Evolutionary conservation across 306 rosid genomes (phyloP).

Genomic region (Glycine tomentella): DNA sequence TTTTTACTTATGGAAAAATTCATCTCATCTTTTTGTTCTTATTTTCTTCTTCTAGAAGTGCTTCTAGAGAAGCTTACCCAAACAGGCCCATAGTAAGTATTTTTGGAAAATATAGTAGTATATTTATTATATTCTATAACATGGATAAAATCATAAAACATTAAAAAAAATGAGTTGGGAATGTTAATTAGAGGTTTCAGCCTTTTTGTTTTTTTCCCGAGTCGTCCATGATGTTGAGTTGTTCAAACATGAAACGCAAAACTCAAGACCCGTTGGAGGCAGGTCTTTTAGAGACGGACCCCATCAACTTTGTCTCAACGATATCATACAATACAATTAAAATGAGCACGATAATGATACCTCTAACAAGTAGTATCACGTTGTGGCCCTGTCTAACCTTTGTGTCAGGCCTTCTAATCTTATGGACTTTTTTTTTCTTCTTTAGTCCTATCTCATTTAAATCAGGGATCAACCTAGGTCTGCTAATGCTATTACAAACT

Average conservation of each 20-base stretch:
- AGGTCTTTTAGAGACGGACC: neutral
- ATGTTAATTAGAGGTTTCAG: neutral
- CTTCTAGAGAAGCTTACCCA: too few relatives aligned
- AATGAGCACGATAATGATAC: neutral
- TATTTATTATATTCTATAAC: neutral
- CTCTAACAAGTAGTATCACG: neutral
- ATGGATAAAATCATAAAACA: neutral
- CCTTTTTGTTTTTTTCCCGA: neutral
- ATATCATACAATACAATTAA: neutral
- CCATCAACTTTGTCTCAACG: conserved; percentile 29
- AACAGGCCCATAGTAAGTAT: too few relatives aligned
- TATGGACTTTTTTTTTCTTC: too few relatives aligned
- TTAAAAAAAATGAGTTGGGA: neutral
- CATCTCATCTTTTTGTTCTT: too few relatives aligned
- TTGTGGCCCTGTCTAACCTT: neutral
- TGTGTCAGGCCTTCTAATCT: neutral
- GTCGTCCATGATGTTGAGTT: neutral
- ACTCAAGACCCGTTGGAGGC: conserved; percentile 8
- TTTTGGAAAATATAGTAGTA: neutral
- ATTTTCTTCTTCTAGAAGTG: too few relatives aligned
- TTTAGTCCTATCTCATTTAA: too few relatives aligned
- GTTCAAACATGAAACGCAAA: neutral
- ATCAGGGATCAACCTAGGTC: too few relatives aligned
- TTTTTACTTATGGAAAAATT: too few relatives aligned
- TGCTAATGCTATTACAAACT: neutral